Evolutionary conservation across 306 rosid species (phyloP), one percentile per base, ranked within the genome.

Genomic region (Cicer chorassanicum): DNA sequence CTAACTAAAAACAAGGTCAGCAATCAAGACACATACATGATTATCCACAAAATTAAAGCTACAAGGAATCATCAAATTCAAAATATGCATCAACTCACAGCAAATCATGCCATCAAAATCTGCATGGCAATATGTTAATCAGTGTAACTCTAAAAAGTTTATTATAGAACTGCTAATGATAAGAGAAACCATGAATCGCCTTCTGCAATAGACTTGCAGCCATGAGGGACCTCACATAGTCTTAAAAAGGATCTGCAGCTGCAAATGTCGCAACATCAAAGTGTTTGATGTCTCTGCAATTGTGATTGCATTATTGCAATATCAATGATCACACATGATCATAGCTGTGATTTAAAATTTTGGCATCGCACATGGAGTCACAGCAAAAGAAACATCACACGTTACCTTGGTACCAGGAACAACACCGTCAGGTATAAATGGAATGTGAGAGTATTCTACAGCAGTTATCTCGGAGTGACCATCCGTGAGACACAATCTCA

Each of bases 391-490:
- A 64, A 51, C 65, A 12, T n/a, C 36, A 57, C 45, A 43, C 6
- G 36, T 9, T 87, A 90, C 99, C 96, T 94, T 94, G 54, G 96
- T 89, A 14, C 99, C 97, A 6, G 97, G 97, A 81, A 89, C 83
- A 41, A 92, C 80, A 71, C 78, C 81, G 24, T 87, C 93, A 0
- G 87, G 88, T 14, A 90, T 68, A 34, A 83, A 75, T 3, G 97
- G 88, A 29, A 92, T 69, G 73, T 87, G 87, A 43, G 87, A 71
- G 65, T 81, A 92, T 85, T 94, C 96, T 57, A 92, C 61, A 49
- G 92, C 96, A 68, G 92, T 85, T 50, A 92, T 86, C 80, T 90
- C 96, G n/a, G 83, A 42, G 66, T 88, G 81, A 46, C 99, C 96
- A 88, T 94, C 93, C 0, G 96, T 92, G 46, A 94, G 91, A 57